phyloP scores from a whole-genome alignment of 306 rosid genomes.

The Vigna angularis region DNA sequence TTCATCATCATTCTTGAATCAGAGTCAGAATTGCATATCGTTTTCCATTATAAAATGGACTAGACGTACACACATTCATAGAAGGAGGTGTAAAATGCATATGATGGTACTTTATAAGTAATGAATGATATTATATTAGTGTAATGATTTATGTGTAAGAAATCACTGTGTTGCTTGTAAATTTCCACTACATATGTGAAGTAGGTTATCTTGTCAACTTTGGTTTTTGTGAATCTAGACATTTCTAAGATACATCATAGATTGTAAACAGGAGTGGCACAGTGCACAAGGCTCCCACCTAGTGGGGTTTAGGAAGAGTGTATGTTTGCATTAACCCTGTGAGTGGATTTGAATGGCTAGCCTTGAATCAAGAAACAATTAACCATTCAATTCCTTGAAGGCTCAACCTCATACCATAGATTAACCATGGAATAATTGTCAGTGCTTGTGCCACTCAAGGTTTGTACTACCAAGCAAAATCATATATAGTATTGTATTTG shows the following conservation, averaged over 20 bases:
- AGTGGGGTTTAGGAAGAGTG: background rate
- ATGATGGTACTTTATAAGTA: conserved; percentile 31
- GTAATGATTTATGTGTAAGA: background rate
- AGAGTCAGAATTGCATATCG: background rate
- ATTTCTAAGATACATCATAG: too few relatives aligned
- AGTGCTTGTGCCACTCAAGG: background rate
- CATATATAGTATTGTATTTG: conserved; percentile 1
- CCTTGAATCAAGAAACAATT: background rate
- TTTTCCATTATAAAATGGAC: conserved; percentile 5
- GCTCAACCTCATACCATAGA: background rate
- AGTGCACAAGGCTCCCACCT: background rate
- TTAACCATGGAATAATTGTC: background rate
- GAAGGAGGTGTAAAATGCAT: conserved; percentile 16
- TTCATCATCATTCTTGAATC: conserved; percentile 2
- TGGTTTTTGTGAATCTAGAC: background rate
- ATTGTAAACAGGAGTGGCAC: background rate
- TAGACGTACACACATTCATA: background rate
- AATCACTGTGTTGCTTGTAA: background rate
- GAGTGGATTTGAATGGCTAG: background rate
- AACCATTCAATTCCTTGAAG: background rate
- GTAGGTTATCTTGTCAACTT: conserved; percentile 5
- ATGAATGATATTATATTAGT: background rate
- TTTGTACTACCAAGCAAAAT: background rate
- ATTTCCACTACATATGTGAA: conserved; percentile 1
- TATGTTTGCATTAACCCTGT: background rate